A percentile compares a stretch with the other conserved stretches of the same genome.
Conservation (phyloP, 2,329 filamentous ascomycete species). For the Colletotrichum sp. region DNA sequence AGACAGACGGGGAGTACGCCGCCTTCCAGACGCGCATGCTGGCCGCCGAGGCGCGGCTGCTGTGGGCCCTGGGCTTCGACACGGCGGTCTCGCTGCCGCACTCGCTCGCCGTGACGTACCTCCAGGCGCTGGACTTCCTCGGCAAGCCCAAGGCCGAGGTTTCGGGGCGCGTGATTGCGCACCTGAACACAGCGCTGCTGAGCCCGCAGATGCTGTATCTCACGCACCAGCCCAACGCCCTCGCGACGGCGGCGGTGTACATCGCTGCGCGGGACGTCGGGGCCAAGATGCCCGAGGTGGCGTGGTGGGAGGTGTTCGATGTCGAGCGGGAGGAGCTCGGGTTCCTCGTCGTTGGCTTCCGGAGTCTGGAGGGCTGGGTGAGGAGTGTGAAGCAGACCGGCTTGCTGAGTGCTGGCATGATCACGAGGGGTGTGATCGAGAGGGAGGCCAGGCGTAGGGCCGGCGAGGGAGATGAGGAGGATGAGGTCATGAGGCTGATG, state of each 20-base stretch:
- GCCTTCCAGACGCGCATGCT: slow-evolving; percentile 69
- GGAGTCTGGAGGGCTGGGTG: slow-evolving; percentile 77
- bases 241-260: slow-evolving; percentile 91
- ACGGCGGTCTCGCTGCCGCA: slow-evolving; percentile 87
- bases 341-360: slow-evolving; percentile 86
- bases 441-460: slow-evolving; percentile 63
- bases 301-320: slow-evolving; percentile 99
- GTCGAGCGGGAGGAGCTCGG: slow-evolving; percentile 93
- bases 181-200: slow-evolving; percentile 85
- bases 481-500: slow-evolving; percentile 43
- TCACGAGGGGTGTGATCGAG: slow-evolving; percentile 64
- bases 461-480: slow-evolving; percentile 45
- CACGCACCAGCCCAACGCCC: slow-evolving; percentile 85
- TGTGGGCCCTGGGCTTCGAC: slow-evolving; percentile 76
- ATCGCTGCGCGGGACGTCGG: slow-evolving; percentile 80
- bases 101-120: slow-evolving; percentile 85
- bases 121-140: slow-evolving; percentile 84
- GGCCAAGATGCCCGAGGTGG: slow-evolving; percentile 78
- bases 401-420: slow-evolving; percentile 54
- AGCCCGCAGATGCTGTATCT: slow-evolving; percentile 89
- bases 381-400: slow-evolving; percentile 58
- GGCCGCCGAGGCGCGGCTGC: slow-evolving; percentile 76
- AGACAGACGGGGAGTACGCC: slow-evolving; percentile 76
- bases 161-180: slow-evolving; percentile 69
- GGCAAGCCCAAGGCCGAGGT: slow-evolving; percentile 53